Conservation (phyloP, 202 grass and related monocot species). For the Sporobolus alterniflorus region DNA sequence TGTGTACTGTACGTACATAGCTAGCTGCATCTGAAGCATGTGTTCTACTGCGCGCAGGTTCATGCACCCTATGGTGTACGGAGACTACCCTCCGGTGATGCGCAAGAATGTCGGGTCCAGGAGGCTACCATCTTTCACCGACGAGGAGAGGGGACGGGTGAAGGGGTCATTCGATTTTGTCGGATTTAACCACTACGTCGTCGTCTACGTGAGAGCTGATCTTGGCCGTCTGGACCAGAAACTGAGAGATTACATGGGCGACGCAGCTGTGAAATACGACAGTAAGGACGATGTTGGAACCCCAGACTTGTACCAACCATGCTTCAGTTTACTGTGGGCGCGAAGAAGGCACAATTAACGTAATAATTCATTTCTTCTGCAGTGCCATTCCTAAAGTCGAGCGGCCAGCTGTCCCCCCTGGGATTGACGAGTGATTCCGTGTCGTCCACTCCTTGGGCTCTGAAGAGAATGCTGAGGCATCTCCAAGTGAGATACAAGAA, state of each 20-base stretch:
- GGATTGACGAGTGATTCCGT: neutral
- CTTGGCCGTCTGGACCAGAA: constrained; percentile 42
- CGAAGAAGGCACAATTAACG: neutral
- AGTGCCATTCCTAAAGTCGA: constrained; percentile 51
- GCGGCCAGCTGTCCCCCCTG: constrained; percentile 32
- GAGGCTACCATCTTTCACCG: constrained; percentile 59
- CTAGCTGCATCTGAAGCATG: constrained; percentile 1
- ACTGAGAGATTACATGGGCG: constrained; percentile 61
- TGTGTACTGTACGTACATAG: too few relatives aligned
- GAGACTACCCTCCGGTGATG: constrained; percentile 85
- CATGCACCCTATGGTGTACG: constrained; percentile 76
- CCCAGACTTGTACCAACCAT: neutral
- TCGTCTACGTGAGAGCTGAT: constrained; percentile 54
- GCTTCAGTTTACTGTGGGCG: neutral
- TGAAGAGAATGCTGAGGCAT: constrained; percentile 74
- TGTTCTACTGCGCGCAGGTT: constrained; percentile 55
- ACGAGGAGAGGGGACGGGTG: constrained; percentile 53
- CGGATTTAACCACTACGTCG: constrained; percentile 84
- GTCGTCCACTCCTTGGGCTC: constrained; percentile 60
- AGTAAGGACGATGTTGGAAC: constrained; percentile 42
- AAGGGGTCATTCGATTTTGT: constrained; percentile 82
- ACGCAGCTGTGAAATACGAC: constrained; percentile 58
- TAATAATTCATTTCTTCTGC: constrained; percentile 3
- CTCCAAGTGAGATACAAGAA: constrained; percentile 78
- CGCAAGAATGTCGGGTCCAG: constrained; percentile 66